phyloP scores from a whole-genome alignment of 805 yeast species.

The Cyberlindnera nakhonratchasimensis region DNA sequence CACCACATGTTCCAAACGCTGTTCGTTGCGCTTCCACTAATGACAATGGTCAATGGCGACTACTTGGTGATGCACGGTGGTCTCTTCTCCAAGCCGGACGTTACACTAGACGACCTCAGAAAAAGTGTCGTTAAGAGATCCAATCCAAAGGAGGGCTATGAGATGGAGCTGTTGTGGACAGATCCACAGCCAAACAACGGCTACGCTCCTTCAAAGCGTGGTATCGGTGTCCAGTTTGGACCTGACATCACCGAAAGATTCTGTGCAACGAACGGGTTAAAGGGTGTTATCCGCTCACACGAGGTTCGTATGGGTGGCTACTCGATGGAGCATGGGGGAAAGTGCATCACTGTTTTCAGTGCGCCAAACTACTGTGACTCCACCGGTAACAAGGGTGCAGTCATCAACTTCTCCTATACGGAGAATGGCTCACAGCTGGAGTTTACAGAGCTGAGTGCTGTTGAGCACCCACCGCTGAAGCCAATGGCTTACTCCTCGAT shows the following conservation, averaged over 20 bases:
- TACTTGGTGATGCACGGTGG: conserved; percentile 97
- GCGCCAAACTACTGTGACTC: conserved; percentile 98
- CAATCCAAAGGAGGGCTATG: conserved; percentile 88
- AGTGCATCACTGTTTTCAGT: conserved; percentile 88
- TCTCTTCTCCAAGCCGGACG: conserved; percentile 71
- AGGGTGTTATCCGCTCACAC: conserved; percentile 87
- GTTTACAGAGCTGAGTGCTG: conserved; percentile 69
- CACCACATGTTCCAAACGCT: conserved; percentile 83
- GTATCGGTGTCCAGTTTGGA: conserved; percentile 94
- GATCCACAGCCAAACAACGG: conserved; percentile 86
- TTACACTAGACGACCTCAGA: conserved; percentile 71
- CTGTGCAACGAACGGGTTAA: conserved; percentile 65
- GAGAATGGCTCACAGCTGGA: conserved; percentile 40
- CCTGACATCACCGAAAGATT: conserved; percentile 87
- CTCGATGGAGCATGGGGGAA: conserved; percentile 81
- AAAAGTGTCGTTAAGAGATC: conserved; percentile 70
- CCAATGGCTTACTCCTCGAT: conserved; percentile 84
- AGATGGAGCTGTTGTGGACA: conserved; percentile 97
- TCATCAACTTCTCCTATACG: conserved; percentile 55
- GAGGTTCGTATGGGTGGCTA: conserved; percentile 94
- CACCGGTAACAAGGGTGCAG: conserved; percentile 88
- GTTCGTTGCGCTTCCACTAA: conserved; percentile 82
- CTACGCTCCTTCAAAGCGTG: conserved; percentile 85
- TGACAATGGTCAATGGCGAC: conserved; percentile 71
- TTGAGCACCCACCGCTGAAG: conserved; percentile 82